Conservation (phyloP, 2,329 filamentous ascomycete genomes). For the Fusarium equiseti region DNA sequence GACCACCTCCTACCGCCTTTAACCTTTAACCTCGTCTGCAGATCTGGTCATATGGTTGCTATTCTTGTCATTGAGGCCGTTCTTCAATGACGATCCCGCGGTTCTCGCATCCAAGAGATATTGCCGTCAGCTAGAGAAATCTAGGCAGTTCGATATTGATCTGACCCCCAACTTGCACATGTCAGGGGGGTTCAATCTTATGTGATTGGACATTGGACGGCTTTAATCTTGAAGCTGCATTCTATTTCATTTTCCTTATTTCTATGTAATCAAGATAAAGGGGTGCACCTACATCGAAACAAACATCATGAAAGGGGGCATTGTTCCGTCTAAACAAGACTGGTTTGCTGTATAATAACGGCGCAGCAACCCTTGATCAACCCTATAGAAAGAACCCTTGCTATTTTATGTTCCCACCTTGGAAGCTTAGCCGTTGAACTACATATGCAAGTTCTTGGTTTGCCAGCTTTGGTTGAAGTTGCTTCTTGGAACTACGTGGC, state of each 20-base stretch:
- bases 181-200: conserved; percentile 6
- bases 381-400: background rate
- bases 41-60: background rate
- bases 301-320: background rate
- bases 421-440: background rate
- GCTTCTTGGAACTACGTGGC: background rate
- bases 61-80: conserved; percentile 5
- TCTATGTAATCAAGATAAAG: background rate
- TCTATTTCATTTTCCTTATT: background rate
- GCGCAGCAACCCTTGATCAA: background rate
- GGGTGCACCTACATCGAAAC: background rate
- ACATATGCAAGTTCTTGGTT: conserved; percentile 3
- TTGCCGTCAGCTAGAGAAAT: conserved; percentile 13
- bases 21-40: background rate
- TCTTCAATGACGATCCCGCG: conserved; percentile 11
- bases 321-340: background rate
- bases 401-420: background rate
- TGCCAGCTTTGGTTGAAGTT: background rate
- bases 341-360: background rate
- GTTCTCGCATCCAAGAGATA: background rate
- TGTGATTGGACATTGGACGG: conserved; percentile 11
- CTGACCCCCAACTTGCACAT: conserved; percentile 7
- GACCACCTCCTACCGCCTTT: background rate
- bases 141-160: conserved; percentile 23
- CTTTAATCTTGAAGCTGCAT: conserved; percentile 9